A percentile compares a stretch with the other conserved stretches of the same genome.
Evolutionary conservation across 805 yeast species (phyloP).

Genomic region (Jamesozyma hellenica): DNA sequence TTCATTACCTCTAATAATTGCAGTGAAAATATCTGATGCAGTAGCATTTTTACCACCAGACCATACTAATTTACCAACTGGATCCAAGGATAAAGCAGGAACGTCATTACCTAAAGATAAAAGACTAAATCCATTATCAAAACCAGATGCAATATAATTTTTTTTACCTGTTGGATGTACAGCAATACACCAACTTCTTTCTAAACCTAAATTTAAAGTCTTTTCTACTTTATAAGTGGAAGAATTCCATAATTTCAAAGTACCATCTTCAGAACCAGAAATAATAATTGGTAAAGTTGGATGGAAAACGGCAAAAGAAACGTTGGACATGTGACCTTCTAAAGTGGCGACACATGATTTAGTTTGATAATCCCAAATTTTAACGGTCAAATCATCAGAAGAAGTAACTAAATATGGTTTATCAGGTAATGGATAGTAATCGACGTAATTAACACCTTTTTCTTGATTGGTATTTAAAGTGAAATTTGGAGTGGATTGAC

Average conservation of each 20-base stretch:
- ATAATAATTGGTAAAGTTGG: conserved; percentile 92
- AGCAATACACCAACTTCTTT: conserved; percentile 93
- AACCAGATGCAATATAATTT: conserved; percentile 81
- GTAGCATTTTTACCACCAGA: conserved; percentile 58
- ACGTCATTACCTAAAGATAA: conserved; percentile 87
- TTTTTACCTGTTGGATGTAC: conserved; percentile 53
- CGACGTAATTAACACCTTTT: conserved; percentile 92
- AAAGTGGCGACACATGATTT: conserved; percentile 89
- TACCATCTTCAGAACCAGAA: conserved; percentile 95
- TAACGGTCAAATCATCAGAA: conserved; percentile 81
- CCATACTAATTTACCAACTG: conserved; percentile 84
- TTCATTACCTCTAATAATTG: conserved; percentile 64
- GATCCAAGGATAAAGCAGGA: conserved; percentile 89
- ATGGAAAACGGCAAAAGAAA: conserved; percentile 94
- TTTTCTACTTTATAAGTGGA: conserved; percentile 89
- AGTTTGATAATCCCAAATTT: conserved; percentile 95
- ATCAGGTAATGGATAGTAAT: conserved; percentile 93
- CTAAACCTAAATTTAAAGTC: conserved; percentile 81
- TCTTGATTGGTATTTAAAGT: conserved; percentile 84
- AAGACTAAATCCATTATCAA: conserved; percentile 88
- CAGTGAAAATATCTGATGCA: conserved; percentile 62
- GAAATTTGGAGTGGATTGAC: conserved; percentile 79
- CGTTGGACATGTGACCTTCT: conserved; percentile 90
- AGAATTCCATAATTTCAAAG: conserved; percentile 90
- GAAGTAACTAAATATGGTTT: conserved; percentile 91